Percentiles rank a stretch among this genome's conserved stretches.
Conservation (phyloP, 805 yeast species). For the Kurtzmaniella fragi region DNA sequence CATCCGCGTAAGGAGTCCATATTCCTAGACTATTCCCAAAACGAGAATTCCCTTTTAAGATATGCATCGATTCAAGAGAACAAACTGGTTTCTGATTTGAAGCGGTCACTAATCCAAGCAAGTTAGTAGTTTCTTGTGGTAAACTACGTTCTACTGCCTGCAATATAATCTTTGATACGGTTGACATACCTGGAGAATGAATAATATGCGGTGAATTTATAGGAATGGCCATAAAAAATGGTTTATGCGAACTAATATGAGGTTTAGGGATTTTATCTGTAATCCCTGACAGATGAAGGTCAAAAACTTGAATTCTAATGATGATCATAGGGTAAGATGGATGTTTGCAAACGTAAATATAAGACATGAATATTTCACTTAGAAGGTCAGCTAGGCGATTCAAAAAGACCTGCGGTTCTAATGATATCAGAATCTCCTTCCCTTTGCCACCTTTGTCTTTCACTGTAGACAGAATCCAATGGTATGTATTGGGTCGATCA, state of each 20-base stretch:
- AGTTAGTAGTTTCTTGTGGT: conserved; percentile 38
- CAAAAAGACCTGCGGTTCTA: conserved; percentile 50
- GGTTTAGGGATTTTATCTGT: conserved; percentile 19
- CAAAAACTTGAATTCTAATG: conserved; percentile 66
- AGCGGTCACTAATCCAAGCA: conserved; percentile 35
- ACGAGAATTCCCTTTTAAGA: conserved; percentile 58
- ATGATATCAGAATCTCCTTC: conserved; percentile 25
- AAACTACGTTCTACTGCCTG: conserved; percentile 57
- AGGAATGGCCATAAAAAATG: conserved; percentile 66
- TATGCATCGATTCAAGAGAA: conserved; percentile 52
- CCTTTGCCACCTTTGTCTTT: conserved; percentile 23
- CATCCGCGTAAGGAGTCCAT: conserved; percentile 73
- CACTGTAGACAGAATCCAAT: conserved; percentile 47
- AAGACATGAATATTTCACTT: conserved; percentile 50
- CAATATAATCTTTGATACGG: conserved; percentile 48
- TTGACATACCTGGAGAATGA: conserved; percentile 44
- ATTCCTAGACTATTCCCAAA: conserved; percentile 59
- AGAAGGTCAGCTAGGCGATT: conserved; percentile 44
- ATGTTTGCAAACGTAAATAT: conserved; percentile 62
- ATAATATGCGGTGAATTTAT: conserved; percentile 61
- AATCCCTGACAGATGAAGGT: conserved; percentile 21
- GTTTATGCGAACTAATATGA: conserved; percentile 49
- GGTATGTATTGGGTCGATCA: conserved; percentile 46
- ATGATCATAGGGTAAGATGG: conserved; percentile 57
- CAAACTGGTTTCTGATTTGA: conserved; percentile 28